These are phyloP conservation scores for Peribolospora baueri DNA, from an alignment of 768 basidiomycete genomes.

Conservation along the genomic window DNA sequence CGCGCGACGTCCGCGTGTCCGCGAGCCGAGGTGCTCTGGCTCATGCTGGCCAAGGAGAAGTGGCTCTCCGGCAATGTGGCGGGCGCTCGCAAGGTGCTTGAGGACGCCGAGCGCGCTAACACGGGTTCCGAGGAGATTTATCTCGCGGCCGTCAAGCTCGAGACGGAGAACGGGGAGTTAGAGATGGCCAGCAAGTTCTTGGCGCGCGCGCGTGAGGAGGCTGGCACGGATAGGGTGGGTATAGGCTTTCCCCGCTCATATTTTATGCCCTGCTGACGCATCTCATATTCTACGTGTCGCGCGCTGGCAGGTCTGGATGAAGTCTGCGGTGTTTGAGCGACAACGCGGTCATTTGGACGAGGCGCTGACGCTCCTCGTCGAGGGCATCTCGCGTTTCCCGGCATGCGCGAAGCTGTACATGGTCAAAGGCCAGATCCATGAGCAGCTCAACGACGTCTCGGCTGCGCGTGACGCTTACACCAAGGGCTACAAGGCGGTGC, in stretches of 20 bases:
- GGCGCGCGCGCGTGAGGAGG: conserved; percentile 65
- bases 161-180: conserved; percentile 81
- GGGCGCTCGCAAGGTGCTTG: conserved; percentile 70
- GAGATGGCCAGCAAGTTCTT: conserved; percentile 65
- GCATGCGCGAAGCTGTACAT: conserved; percentile 82
- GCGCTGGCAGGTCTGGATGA: conserved; percentile 77
- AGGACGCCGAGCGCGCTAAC: conserved; percentile 74
- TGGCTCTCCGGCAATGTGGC: conserved; percentile 76
- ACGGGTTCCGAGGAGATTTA: conserved; percentile 94
- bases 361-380: conserved; percentile 48
- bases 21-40: conserved; percentile 85
- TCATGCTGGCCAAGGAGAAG: conserved; percentile 95
- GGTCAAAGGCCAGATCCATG: conserved; percentile 75
- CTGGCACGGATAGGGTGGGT: conserved; percentile 69
- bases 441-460: conserved; percentile 33
- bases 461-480: conserved; percentile 59
- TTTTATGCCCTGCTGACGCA: not conserved
- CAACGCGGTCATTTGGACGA: conserved; percentile 52
- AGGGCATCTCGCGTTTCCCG: conserved; percentile 61
- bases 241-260: not conserved
- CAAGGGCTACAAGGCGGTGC: conserved; percentile 60
- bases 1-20: conserved; percentile 77
- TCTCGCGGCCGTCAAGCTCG: conserved; percentile 89
- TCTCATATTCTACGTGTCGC: conserved; percentile 1
- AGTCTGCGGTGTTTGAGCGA: conserved; percentile 81